phyloP scores from a whole-genome alignment of 106 monocot genomes.

The Allium fistulosum region DNA sequence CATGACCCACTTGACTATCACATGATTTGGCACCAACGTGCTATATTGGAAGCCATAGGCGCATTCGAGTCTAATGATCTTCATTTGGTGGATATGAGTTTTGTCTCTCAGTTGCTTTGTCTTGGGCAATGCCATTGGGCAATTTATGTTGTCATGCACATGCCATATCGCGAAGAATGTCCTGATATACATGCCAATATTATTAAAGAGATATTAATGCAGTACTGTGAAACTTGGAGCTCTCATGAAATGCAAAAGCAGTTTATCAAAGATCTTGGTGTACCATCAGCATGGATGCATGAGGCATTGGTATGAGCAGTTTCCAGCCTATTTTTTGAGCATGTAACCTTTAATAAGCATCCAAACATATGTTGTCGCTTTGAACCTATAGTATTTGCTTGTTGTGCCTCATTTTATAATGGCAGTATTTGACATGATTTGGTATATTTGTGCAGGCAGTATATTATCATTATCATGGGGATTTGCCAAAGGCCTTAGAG shows the following conservation, averaged over 20 bases:
- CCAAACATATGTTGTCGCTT: too few species aligned
- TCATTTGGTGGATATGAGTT: conserved; percentile 81
- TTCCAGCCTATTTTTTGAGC: not conserved
- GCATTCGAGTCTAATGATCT: conserved; percentile 68
- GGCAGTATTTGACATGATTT: conserved; percentile 2
- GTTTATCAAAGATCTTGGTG: conserved; percentile 83
- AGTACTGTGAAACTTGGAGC: conserved; percentile 89
- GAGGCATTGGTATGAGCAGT: conserved; percentile 66
- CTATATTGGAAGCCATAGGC: conserved; percentile 72
- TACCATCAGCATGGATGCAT: conserved; percentile 91
- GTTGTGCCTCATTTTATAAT: not conserved
- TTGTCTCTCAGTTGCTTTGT: conserved; percentile 76
- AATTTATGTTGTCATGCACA: conserved; percentile 87
- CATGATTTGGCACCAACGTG: conserved; percentile 96
- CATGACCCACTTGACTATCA: conserved; percentile 92
- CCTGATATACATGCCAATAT: conserved; percentile 53
- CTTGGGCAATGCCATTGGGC: conserved; percentile 91
- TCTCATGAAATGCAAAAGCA: conserved; percentile 45
- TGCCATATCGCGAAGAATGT: conserved; percentile 41
- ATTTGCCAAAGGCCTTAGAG: conserved; percentile 65
- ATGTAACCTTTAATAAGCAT: not conserved
- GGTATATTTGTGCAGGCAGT: conserved; percentile 54
- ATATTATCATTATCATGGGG: conserved; percentile 74
- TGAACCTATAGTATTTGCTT: too few species aligned
- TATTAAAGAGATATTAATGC: conserved; percentile 73